phyloP scores from a whole-genome alignment of 169 alveolate species.

The Babesia bigemina region DNA sequence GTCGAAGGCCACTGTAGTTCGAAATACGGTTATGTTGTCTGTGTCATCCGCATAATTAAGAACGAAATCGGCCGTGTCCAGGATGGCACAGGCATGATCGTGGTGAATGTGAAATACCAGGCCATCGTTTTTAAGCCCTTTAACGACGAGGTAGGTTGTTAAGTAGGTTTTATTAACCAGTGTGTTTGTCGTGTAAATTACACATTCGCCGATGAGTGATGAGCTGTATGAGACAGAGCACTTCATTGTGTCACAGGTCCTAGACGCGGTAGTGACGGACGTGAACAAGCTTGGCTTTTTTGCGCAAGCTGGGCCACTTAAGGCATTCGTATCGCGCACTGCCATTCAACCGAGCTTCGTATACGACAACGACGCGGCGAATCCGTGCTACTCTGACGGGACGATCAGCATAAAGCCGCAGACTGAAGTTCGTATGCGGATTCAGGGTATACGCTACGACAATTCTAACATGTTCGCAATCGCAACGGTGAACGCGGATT shows the following conservation, averaged over 20 bases:
- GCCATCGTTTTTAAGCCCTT: constrained; percentile 90
- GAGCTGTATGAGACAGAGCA: background rate
- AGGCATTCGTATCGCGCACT: constrained; percentile 88
- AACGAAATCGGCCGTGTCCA: constrained; percentile 89
- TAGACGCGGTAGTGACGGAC: constrained; percentile 89
- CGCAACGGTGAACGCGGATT: constrained; percentile 88
- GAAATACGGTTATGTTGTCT: constrained; percentile 84
- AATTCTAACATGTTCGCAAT: constrained; percentile 87
- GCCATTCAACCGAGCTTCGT: constrained; percentile 86
- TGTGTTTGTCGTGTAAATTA: background rate
- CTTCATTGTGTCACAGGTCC: constrained; percentile 69
- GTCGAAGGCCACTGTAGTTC: constrained; percentile 88
- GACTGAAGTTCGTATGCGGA: constrained; percentile 85
- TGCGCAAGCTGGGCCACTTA: constrained; percentile 91
- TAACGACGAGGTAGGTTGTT: constrained; percentile 84
- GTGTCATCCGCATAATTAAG: constrained; percentile 87
- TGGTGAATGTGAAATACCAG: constrained; percentile 88
- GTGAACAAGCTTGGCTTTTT: constrained; percentile 88
- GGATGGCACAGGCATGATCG: constrained; percentile 90
- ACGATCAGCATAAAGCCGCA: constrained; percentile 81
- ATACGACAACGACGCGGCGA: constrained; percentile 82
- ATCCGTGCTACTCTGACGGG: constrained; percentile 86
- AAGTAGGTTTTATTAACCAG: too few relatives aligned
- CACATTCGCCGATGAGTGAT: background rate
- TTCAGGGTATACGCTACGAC: constrained; percentile 88